phyloP scores from a whole-genome alignment of 192 early-diverging fungal genomes.

The Linnemannia schmuckeri region DNA sequence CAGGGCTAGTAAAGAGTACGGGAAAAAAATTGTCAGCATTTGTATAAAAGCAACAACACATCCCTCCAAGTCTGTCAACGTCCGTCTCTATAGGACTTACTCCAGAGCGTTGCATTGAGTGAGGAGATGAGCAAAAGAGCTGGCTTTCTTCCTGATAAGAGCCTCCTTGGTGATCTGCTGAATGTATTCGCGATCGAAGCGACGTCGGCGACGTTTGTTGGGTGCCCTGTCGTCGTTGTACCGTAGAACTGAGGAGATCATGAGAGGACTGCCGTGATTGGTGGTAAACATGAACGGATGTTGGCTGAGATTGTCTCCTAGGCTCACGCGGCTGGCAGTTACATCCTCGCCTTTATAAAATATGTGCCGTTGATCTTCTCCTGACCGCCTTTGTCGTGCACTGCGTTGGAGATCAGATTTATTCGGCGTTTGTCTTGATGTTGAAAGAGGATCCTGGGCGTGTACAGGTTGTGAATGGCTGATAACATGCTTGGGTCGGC shows the following conservation, averaged over 20 bases:
- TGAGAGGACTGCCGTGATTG: constrained; percentile 38
- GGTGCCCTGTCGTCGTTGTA: constrained; percentile 50
- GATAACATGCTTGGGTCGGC: constrained; percentile 22
- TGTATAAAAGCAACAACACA: background rate
- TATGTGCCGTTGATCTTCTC: constrained; percentile 34
- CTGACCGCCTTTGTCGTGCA: background rate
- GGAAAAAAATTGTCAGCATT: too few species aligned
- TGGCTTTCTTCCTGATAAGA: constrained; percentile 52
- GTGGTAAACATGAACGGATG: constrained; percentile 53
- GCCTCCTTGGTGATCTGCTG: constrained; percentile 58
- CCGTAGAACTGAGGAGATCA: constrained; percentile 33
- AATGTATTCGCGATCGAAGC: constrained; percentile 50
- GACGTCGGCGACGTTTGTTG: constrained; percentile 34
- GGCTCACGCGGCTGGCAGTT: constrained; percentile 33
- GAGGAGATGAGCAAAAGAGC: constrained; percentile 69
- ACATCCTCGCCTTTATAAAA: constrained; percentile 38
- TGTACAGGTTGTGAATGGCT: constrained; percentile 19
- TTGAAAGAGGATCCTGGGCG: background rate
- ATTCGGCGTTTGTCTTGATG: background rate
- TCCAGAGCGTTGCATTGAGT: constrained; percentile 63
- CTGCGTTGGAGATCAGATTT: background rate
- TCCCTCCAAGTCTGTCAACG: background rate
- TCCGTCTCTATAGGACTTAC: constrained; percentile 36
- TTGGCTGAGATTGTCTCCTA: constrained; percentile 45
- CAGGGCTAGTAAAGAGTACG: constrained; percentile 10